Base-by-base conservation (phyloP, 2,329 filamentous ascomycete genomes). In the Fusarium udum region DNA sequence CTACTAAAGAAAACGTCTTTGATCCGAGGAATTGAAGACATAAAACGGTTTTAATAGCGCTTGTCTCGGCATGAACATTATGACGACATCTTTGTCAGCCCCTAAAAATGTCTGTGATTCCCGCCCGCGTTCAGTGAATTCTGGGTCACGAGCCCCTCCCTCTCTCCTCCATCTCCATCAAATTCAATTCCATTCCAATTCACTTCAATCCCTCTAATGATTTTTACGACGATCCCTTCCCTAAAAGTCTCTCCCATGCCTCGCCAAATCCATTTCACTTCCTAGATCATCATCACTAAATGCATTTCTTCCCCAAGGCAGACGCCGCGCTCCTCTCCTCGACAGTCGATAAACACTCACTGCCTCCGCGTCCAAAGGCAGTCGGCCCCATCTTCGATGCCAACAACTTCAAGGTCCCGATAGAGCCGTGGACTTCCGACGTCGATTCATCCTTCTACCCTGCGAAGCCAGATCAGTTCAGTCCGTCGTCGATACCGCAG, bases 281-380 rank as follows among this genome's bases (percentile, higher is more conserved):
- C 15, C 32, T 51, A 45, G 22, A 28, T 9, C 1, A 40, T 20
- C 13, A 40, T 28, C 40, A 31, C 28, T 70, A 70, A 69, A 70
- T 70, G 67, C 59, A 43, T 69, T 80, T 79, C 68, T 75, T 77
- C 57, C 78, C 78, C 10, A 68, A 52, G 52, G 78, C 74, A 18
- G 78, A 80, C 42, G 74, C 76, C 6, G 63, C 67, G 20, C 60
- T 80, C 7, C 66, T 80, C 37, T 69, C 71, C n/a, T 62, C 77
- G 13, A 64, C 71, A 6, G 28, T 78, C 22, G 68, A 71, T 6
- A 52, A 46, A 34, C 8, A 64, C 15, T 10, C 20, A 34, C 69
- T 71, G 11, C 52, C 65, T 7, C 45, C 61, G 14, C 70, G 67
- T n/a, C 76, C 76, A 0, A 61, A 70, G 20, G 24, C 51, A 6